Evolutionary conservation across 805 yeast species (phyloP), one percentile per base, ranked within the genome.

Genomic region (Saturnispora kantuleensis): DNA sequence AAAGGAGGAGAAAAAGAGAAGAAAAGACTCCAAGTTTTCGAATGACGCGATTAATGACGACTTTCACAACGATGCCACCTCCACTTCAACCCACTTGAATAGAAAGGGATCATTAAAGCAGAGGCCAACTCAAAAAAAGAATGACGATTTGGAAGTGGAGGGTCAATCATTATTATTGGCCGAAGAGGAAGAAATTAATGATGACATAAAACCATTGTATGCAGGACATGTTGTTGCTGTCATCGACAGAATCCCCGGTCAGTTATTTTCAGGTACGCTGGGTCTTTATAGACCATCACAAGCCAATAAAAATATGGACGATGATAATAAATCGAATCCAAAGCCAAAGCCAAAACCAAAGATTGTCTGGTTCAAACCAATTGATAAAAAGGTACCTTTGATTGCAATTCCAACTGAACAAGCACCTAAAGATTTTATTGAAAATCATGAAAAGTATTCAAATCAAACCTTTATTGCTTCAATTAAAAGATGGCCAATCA

Each of bases 161-260:
- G 98, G 98, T 38, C 98, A 93, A 65, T 84, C 95, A 2, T 70
- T 93, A 50, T 68, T 93, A 38, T 69, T 93, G 43, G 93, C 84
- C 12, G 98, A 93, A 64, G 98, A 93, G 59, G 97, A 90, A 59
- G 96, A 89, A 63, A 84, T 90, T 53, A 84, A 81, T 56, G 97
- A 90, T 59, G 95, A 86, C 37, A 79, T 79, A 53, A 89, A 86
- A 61, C 98, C 98, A 6, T 69, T 93, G 42, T 93, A 90, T 56
- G 97, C 97, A 1, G 98, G 98, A 17, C 98, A 93, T 58, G 95
- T 93, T 45, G 97, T 93, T 51, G 98, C 98, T 1, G 96, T 93
- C 28, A 84, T 93, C 52, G 98, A 93, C 61, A 82, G 98, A 63
- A 88, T 89, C 48, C 96, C 97, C 0, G 97, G 97, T 17, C 98